Conservation (phyloP, 2,329 filamentous ascomycete species). For the Periconia sp. region DNA sequence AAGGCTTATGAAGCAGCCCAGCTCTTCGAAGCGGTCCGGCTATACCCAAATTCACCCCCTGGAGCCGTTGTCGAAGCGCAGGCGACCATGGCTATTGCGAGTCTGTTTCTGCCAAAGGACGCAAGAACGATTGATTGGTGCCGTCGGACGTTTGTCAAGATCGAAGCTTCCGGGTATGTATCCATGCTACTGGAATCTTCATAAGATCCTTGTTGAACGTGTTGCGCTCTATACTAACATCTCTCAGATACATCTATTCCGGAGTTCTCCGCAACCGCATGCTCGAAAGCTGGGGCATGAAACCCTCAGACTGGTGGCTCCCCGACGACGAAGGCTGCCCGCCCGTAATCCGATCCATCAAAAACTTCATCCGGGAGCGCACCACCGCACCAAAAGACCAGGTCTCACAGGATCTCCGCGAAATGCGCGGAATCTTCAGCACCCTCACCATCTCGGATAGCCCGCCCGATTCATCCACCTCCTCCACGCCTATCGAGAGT, state of each 20-base stretch:
- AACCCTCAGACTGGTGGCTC: slow-evolving; percentile 86
- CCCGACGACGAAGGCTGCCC: slow-evolving; percentile 79
- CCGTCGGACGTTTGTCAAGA: slow-evolving; percentile 75
- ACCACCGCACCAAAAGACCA: slow-evolving; percentile 59
- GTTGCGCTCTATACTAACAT: not conserved
- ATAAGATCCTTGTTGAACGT: too few species aligned
- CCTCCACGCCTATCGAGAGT: slow-evolving; percentile 34
- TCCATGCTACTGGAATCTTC: not conserved
- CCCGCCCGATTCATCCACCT: slow-evolving; percentile 34
- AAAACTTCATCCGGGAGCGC: slow-evolving; percentile 81
- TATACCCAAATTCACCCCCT: slow-evolving; percentile 71
- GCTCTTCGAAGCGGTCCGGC: slow-evolving; percentile 78
- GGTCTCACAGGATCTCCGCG: slow-evolving; percentile 69
- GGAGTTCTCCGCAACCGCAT: slow-evolving; percentile 75
- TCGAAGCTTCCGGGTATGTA: slow-evolving; percentile 80
- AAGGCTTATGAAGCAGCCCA: slow-evolving; percentile 75
- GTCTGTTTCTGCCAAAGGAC: slow-evolving; percentile 81
- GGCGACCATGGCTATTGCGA: slow-evolving; percentile 75
- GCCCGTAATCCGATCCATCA: slow-evolving; percentile 75
- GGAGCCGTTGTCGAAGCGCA: slow-evolving; percentile 77
- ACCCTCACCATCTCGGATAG: slow-evolving; percentile 47
- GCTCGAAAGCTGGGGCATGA: slow-evolving; percentile 75
- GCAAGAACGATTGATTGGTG: slow-evolving; percentile 77
- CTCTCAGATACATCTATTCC: slow-evolving; percentile 79
- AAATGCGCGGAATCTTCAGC: slow-evolving; percentile 73